Evolutionary conservation across 2,329 filamentous ascomycete species (phyloP), one percentile per base, ranked within the genome.

Genomic region (Orbilia javanica): DNA sequence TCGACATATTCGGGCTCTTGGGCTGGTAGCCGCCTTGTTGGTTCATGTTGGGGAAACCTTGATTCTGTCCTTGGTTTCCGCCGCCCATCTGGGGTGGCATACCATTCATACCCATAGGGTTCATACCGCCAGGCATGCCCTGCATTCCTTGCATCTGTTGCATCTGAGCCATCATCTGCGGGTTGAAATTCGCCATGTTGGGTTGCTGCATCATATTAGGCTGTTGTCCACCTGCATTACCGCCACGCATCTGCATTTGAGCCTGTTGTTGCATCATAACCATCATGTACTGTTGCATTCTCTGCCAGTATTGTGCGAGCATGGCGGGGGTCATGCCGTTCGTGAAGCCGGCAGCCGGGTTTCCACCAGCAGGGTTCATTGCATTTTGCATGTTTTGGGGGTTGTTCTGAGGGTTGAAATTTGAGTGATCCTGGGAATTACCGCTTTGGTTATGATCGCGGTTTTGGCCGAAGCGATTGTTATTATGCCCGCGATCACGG

Each of bases 271-370:
- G 94, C 93, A 97, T 96, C 88, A 97, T 91, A 72, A 91, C 88
- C 84, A 97, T 96, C 81, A 82, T 82, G 85, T 97, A 97, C 84
- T 97, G 93, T 85, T 99, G 96, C 95, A 99, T 98, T 57, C 94
- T 90, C 84, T 97, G 93, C 90, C 96, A 97, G 85, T 98, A 97
- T 84, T 97, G 94, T 1, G 96, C 96, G 94, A 98, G 97, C 87
- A 97, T 91, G 82, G 97, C 94, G 0, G 95, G 95, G 20, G 93
- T 96, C 92, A 98, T 96, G 79, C 92, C 91, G 64, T 87, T 83
- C 82, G 80, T 81, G 29, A 86, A 84, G 71, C 83, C 84, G 79
- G 83, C 70, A 15, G 75, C 79, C 36, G 80, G 82, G 78, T 83
- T 83, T 67, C 44, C 67, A 15, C 53, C 64, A 10, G 66, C 66